These are phyloP conservation scores for Entomortierella parvispora DNA, from an alignment of 192 early-diverging fungal genomes.

Conservation along the genomic window DNA sequence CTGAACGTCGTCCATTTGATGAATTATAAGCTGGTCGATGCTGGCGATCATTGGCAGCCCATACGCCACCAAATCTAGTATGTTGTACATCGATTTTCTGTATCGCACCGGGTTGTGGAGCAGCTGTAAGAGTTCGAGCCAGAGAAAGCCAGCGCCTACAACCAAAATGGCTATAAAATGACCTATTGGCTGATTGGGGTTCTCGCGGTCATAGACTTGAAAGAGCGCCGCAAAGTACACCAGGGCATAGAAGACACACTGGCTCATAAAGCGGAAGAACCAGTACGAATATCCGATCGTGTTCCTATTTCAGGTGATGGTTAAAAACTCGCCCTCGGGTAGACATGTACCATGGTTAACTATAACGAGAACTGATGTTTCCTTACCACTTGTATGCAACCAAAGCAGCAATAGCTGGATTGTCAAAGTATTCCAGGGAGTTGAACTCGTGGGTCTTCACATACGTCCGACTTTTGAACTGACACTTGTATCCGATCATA, in stretches of 20 bases:
- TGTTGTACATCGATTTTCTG: slow-evolving; percentile 17
- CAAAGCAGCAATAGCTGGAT: slow-evolving; percentile 28
- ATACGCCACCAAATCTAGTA: slow-evolving; percentile 12
- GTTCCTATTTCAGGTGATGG: no score
- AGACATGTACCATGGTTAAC: background rate
- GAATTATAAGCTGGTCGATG: slow-evolving; percentile 6
- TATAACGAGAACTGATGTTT: no score
- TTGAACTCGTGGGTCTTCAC: slow-evolving; percentile 14
- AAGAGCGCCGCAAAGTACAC: background rate
- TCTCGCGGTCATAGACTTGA: background rate
- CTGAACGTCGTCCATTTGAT: background rate
- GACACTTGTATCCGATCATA: slow-evolving; percentile 12
- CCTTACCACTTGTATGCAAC: slow-evolving; percentile 31
- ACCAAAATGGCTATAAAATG: slow-evolving; percentile 11
- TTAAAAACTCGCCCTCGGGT: background rate
- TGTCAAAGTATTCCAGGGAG: slow-evolving; percentile 26
- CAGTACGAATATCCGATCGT: slow-evolving; percentile 6
- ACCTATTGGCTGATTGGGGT: background rate
- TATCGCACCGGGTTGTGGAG: slow-evolving; percentile 2
- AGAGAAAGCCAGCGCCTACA: slow-evolving; percentile 4
- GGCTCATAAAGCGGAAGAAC: slow-evolving; percentile 2
- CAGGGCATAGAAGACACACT: background rate
- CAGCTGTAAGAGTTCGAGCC: slow-evolving; percentile 19
- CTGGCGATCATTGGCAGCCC: slow-evolving; percentile 5
- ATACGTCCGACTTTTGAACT: background rate